These are phyloP conservation scores for Phialophora tarda DNA, from an alignment of 2,329 filamentous ascomycete genomes.

Conservation along the genomic window DNA sequence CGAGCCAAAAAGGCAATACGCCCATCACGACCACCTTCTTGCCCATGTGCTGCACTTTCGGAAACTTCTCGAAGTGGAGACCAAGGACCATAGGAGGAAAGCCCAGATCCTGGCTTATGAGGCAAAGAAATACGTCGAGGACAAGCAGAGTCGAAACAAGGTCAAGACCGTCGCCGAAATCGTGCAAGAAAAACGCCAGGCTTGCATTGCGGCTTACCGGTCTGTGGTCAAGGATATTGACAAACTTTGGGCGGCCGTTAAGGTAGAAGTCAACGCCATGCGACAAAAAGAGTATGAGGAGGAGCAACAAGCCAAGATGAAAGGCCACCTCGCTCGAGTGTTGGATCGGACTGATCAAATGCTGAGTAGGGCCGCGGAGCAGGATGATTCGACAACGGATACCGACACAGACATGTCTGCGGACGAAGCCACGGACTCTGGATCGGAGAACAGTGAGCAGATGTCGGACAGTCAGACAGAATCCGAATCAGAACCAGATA, in stretches of 20 bases:
- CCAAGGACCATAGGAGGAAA: constrained; percentile 61
- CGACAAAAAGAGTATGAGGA: constrained; percentile 65
- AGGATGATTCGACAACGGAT: constrained; percentile 32
- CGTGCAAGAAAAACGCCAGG: constrained; percentile 74
- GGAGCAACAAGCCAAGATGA: constrained; percentile 61
- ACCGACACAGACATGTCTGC: constrained; percentile 39
- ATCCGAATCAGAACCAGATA: constrained; percentile 50
- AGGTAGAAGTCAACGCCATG: constrained; percentile 62
- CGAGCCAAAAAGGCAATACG: constrained; percentile 78
- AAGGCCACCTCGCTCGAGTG: constrained; percentile 57
- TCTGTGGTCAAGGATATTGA: constrained; percentile 70
- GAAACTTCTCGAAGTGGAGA: constrained; percentile 78
- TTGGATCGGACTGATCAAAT: constrained; percentile 64
- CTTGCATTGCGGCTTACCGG: constrained; percentile 72
- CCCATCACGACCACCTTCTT: constrained; percentile 83
- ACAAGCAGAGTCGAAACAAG: constrained; percentile 61
- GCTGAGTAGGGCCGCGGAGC: constrained; percentile 49
- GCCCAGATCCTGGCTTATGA: constrained; percentile 38
- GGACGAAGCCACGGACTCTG: constrained; percentile 46
- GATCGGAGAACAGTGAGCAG: constrained; percentile 47
- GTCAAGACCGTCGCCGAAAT: constrained; percentile 67
- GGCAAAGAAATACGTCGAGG: constrained; percentile 61
- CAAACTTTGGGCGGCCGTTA: constrained; percentile 65
- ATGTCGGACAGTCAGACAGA: constrained; percentile 55
- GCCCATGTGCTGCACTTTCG: constrained; percentile 81